Evolutionary conservation across 345 rosid species (phyloP), one percentile per base, ranked within the genome.

Genomic region (Cardiospermum halicacabum): DNA sequence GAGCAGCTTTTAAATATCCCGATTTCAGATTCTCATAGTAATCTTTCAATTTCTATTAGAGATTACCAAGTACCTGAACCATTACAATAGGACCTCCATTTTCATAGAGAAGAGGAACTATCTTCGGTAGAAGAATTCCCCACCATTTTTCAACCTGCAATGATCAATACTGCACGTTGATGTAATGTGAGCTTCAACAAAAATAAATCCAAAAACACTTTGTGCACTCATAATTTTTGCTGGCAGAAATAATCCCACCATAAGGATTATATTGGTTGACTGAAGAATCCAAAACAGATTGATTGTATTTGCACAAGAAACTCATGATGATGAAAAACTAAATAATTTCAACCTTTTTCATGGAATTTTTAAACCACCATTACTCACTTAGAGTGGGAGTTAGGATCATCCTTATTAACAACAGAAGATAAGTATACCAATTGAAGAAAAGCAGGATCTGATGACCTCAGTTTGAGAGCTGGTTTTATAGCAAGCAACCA

Each of bases 11-110:
- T 40, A 7, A n/a, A 59, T n/a, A 28, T 22, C 7, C 32, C 3
- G 22, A 18, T 19, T 15, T 25, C 25, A 49, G 28, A 42, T 42
- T 42, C 31, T 26, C 47, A 5, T 61, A n/a, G 26, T 7, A 28
- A 31, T 62, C 30, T 9, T 28, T 47, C 39, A 11, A 15, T 31
- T 62, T 31, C 66, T 30, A 45, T 62, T 21, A 62, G 19, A 62
- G 1, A 15, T 32, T 28, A 27, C 36, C 51, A 53, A 3, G 37
- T 78, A 93, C 98, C 94, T 93, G 98, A 69, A 89, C 83, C 98
- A 93, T 93, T 70, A 86, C 70, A 67, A 93, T 69, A 53, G 98
- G 94, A 59, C 98, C 98, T 15, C 98, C 96, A 62, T 84, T 88
- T 54, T 72, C 66, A 79, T 86, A 89, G 70, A 89, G 92, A 67